Evolutionary conservation across 75 land plant genomes (phyloP).

Genomic region (Pinus tabuliformis): DNA sequence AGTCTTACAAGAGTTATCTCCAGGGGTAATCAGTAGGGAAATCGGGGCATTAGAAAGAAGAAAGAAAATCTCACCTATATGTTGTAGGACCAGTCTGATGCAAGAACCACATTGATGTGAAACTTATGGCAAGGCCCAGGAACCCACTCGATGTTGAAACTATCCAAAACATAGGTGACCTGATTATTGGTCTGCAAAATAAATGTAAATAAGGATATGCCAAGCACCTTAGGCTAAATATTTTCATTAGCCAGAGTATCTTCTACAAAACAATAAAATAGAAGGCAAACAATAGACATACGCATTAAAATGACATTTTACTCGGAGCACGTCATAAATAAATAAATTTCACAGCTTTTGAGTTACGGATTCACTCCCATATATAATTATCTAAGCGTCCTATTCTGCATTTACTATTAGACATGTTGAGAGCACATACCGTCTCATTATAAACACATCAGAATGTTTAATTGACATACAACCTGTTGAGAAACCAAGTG

Average conservation of each 20-base stretch:
- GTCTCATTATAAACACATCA: not conserved
- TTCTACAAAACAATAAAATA: not conserved
- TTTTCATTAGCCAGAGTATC: not conserved
- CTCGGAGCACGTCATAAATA: not conserved
- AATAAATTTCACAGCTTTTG: no score
- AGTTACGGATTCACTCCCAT: no score
- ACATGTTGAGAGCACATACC: not conserved
- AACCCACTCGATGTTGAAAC: slow-evolving; percentile 84
- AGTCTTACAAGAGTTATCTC: not conserved
- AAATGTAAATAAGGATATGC: not conserved
- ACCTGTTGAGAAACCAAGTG: no score
- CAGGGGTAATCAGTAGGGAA: not conserved
- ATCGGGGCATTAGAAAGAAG: not conserved
- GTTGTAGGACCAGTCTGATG: slow-evolving; percentile 91
- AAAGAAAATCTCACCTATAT: slow-evolving; percentile 61
- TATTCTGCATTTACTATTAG: not conserved
- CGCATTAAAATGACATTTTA: no score
- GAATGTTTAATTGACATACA: not conserved
- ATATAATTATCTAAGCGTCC: not conserved
- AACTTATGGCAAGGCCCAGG: slow-evolving; percentile 85
- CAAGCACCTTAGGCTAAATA: not conserved
- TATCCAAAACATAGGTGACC: slow-evolving; percentile 72
- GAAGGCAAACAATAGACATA: no score
- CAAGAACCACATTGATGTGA: slow-evolving; percentile 97
- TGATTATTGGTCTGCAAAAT: slow-evolving; percentile 30